Evolutionary conservation across 257 asterid species (phyloP).

Genomic region (Prunella vulgaris): DNA sequence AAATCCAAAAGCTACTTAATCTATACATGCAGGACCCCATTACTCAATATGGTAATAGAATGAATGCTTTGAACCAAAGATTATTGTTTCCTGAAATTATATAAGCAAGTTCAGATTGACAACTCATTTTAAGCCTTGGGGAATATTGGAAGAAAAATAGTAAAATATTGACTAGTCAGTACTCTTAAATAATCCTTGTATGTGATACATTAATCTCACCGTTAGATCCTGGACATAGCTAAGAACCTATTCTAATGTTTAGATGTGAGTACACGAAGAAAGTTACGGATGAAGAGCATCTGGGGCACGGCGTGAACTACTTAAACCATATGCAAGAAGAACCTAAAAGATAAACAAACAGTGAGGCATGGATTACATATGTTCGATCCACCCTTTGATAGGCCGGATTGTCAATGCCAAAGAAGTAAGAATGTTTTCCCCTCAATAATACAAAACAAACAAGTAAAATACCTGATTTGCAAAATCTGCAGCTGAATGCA

Average conservation of each 20-base stretch:
- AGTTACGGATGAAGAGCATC: constrained; percentile 97
- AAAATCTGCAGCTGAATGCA: constrained; percentile 91
- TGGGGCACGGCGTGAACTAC: constrained; percentile 95
- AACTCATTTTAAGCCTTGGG: not conserved
- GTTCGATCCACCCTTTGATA: not conserved
- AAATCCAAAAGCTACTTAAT: constrained; percentile 8
- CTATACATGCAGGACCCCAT: not conserved
- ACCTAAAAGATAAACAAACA: constrained; percentile 43
- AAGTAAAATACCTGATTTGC: constrained; percentile 76
- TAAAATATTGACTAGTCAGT: not conserved
- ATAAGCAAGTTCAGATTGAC: not conserved
- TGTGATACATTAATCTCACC: not conserved
- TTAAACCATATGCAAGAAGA: constrained; percentile 95
- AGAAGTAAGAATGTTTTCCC: too few relatives aligned
- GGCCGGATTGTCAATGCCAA: constrained; percentile 12
- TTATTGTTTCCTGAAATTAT: not conserved
- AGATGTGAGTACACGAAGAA: constrained; percentile 10
- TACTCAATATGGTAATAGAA: not conserved
- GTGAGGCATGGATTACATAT: constrained; percentile 21
- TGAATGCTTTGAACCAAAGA: not conserved
- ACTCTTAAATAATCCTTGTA: constrained; percentile 4
- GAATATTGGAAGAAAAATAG: not conserved
- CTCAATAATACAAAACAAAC: not conserved
- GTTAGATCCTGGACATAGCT: constrained; percentile 7
- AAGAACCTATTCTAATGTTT: not conserved